Conservation (phyloP, 2,329 filamentous ascomycete genomes). For the Monilinia vaccinii-corymbosi region DNA sequence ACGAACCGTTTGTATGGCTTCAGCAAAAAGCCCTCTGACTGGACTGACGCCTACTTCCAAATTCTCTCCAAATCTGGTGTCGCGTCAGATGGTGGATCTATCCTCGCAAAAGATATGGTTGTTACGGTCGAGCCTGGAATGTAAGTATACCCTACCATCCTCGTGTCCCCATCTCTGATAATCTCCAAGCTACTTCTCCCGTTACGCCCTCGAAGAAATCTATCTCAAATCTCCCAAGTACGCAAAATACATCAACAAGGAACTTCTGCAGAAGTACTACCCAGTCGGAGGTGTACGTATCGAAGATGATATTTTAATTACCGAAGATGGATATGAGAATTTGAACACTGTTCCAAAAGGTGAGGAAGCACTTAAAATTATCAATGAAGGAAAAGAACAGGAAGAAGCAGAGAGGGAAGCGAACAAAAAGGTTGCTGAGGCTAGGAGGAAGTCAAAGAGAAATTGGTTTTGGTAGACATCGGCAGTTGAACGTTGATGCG, state of each 20-base stretch:
- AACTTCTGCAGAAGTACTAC: constrained; percentile 61
- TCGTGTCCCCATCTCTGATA: neutral
- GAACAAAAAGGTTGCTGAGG: constrained; percentile 4
- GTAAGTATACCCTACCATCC: constrained; percentile 31
- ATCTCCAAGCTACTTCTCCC: constrained; percentile 57
- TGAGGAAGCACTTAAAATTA: constrained; percentile 56
- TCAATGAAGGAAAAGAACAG: constrained; percentile 30
- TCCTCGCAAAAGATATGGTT: constrained; percentile 54
- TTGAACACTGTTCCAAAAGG: constrained; percentile 73
- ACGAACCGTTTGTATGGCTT: constrained; percentile 28
- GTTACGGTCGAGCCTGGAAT: constrained; percentile 74
- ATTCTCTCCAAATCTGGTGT: constrained; percentile 11
- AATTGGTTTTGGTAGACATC: constrained; percentile 20
- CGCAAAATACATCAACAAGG: constrained; percentile 54
- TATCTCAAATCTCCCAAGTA: constrained; percentile 51
- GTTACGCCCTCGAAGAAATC: constrained; percentile 62
- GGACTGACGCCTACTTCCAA: constrained; percentile 13
- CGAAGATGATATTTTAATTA: constrained; percentile 83
- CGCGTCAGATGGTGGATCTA: constrained; percentile 20
- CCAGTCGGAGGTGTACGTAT: constrained; percentile 82
- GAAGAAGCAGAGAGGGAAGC: neutral
- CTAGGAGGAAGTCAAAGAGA: constrained; percentile 2
- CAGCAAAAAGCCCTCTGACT: constrained; percentile 3
- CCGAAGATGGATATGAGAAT: constrained; percentile 70
- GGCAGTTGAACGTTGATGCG: neutral